phyloP scores from a whole-genome alignment of 1,139 yeast genomes.

The Yamadazyma triangularis region DNA sequence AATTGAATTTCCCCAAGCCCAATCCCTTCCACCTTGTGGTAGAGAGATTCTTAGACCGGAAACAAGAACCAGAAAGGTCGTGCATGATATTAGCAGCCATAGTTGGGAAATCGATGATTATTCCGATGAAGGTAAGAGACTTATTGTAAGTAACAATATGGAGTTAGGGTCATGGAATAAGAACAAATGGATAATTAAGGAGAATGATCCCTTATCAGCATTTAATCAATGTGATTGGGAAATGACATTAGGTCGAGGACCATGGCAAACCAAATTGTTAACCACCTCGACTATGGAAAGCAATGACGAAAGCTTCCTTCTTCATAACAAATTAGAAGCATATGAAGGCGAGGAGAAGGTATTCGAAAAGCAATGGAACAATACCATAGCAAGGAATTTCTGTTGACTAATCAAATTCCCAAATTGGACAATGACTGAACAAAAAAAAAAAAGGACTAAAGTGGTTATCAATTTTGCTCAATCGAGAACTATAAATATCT shows the following conservation, averaged over 20 bases:
- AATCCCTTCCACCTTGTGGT: conserved; percentile 14
- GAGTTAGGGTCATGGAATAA: conserved; percentile 27
- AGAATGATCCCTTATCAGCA: conserved; percentile 29
- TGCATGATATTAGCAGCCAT: conserved; percentile 19
- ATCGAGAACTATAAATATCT: background rate
- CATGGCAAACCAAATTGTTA: conserved; percentile 27
- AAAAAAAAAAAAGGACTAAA: background rate
- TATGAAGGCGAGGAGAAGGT: conserved; percentile 8
- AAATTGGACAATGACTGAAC: too few relatives aligned
- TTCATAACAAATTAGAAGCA: conserved; percentile 18
- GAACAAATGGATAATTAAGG: conserved; percentile 26
- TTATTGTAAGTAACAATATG: conserved; percentile 19
- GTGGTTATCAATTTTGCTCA: background rate
- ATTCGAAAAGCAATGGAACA: conserved; percentile 8
- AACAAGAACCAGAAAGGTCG: conserved; percentile 17
- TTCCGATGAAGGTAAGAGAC: conserved; percentile 22
- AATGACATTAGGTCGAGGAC: conserved; percentile 29
- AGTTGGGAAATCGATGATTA: conserved; percentile 22
- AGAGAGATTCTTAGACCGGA: conserved; percentile 19
- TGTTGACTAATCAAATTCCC: conserved; percentile 1
- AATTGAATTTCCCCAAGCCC: conserved; percentile 14
- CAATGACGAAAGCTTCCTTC: conserved; percentile 17
- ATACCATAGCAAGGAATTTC: conserved; percentile 5
- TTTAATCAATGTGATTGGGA: conserved; percentile 29
- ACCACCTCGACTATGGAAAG: conserved; percentile 21